A percentile compares a stretch with the other conserved stretches of the same genome.
Evolutionary conservation across 2,329 filamentous ascomycete genomes (phyloP).

Genomic region (Didymella segeticola): DNA sequence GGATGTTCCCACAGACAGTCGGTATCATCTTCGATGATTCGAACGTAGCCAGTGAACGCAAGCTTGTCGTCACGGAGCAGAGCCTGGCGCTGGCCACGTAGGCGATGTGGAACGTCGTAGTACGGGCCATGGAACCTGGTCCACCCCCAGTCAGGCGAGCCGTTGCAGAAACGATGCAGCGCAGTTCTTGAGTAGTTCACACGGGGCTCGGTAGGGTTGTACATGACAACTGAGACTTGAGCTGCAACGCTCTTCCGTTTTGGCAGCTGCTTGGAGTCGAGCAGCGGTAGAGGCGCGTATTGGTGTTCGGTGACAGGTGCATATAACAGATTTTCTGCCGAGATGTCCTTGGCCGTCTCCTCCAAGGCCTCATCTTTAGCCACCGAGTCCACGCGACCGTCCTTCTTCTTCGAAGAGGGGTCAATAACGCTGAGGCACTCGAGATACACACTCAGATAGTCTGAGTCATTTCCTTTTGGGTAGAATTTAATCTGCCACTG

Average conservation of each 20-base stretch:
- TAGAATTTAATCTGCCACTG: conserved; percentile 73
- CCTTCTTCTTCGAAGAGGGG: conserved; percentile 20
- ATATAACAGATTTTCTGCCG: conserved; percentile 12
- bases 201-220: conserved; percentile 68
- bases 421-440: conserved; percentile 63
- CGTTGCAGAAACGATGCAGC: conserved; percentile 65
- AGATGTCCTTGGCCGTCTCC: conserved; percentile 3
- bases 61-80: conserved; percentile 67
- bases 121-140: conserved; percentile 66
- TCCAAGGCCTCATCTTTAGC: neutral
- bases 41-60: conserved; percentile 67
- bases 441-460: conserved; percentile 66
- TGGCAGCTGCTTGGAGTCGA: conserved; percentile 40
- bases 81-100: conserved; percentile 63
- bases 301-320: conserved; percentile 21
- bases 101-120: conserved; percentile 64
- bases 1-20: conserved; percentile 67
- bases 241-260: conserved; percentile 59
- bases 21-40: conserved; percentile 66
- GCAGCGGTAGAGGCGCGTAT: conserved; percentile 47
- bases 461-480: conserved; percentile 65
- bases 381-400: conserved; percentile 11
- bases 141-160: conserved; percentile 69
- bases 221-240: conserved; percentile 67
- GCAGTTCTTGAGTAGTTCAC: conserved; percentile 63